Percentiles rank a stretch among this genome's conserved stretches.
Evolutionary conservation across 495 filamentous ascomycete genomes (phyloP).

Genomic region (Elasticomyces elasticus): DNA sequence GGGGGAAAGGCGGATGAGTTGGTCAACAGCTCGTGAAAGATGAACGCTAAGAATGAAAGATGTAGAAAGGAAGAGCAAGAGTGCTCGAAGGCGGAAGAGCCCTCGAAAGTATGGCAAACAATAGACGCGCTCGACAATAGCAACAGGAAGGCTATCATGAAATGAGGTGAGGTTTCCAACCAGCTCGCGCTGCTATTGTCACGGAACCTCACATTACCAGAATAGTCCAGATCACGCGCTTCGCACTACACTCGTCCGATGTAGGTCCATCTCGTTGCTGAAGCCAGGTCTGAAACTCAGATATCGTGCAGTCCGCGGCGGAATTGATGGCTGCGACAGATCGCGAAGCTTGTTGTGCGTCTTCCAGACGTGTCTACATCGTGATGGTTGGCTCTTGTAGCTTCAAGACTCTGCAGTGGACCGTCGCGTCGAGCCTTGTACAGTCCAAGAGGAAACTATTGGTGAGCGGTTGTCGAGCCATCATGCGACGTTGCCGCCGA

Average conservation of each 20-base stretch:
- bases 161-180: slow-evolving; percentile 1
- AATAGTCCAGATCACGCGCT: slow-evolving; percentile 5
- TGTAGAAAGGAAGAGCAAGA: slow-evolving; percentile 1
- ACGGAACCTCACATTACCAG: neutral
- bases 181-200: slow-evolving; percentile 8
- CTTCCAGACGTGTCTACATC: neutral
- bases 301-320: neutral
- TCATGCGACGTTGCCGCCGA: slow-evolving; percentile 6
- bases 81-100: neutral
- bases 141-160: neutral
- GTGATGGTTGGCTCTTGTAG: neutral
- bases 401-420: neutral
- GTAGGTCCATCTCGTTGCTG: neutral
- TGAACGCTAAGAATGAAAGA: neutral
- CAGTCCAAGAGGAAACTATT: neutral
- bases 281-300: slow-evolving; percentile 2
- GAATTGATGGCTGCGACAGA: neutral
- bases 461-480: neutral
- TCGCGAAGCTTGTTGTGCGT: neutral
- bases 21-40: slow-evolving; percentile 10
- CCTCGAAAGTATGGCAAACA: neutral
- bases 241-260: neutral
- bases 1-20: slow-evolving; percentile 1
- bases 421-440: slow-evolving; percentile 1
- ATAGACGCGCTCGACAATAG: slow-evolving; percentile 15